phyloP scores from a whole-genome alignment of 2,329 filamentous ascomycete species.

The Cladosporium velox region DNA sequence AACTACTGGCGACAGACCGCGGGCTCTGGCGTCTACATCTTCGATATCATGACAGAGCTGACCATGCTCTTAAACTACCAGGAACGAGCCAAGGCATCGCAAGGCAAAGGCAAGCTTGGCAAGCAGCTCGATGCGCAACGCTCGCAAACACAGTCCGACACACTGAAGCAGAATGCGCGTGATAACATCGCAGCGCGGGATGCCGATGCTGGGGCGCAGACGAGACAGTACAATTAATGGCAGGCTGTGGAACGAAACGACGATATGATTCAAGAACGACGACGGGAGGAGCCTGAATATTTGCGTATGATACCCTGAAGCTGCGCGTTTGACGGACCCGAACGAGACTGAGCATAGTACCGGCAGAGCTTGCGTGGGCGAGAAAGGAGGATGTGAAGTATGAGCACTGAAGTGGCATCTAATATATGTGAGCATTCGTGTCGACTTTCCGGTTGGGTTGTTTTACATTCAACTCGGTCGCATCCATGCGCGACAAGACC shows the following conservation, averaged over 20 bases:
- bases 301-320: conserved; percentile 6
- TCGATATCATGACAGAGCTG: not conserved
- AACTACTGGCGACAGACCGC: not conserved
- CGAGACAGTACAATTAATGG: conserved; percentile 50
- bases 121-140: conserved; percentile 73
- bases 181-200: conserved; percentile 67
- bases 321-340: not conserved
- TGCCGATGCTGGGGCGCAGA: conserved; percentile 63
- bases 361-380: not conserved
- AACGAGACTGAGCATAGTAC: not conserved
- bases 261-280: conserved; percentile 1
- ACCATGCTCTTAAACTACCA: conserved; percentile 39
- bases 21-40: not conserved
- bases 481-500: not conserved
- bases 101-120: conserved; percentile 67
- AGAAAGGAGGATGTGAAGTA: not conserved
- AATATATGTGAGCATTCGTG: not conserved
- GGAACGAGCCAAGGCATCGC: conserved; percentile 63
- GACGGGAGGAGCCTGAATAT: not conserved
- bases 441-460: not conserved
- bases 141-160: conserved; percentile 68
- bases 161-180: conserved; percentile 67
- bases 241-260: not conserved
- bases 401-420: not conserved
- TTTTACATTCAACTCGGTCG: not conserved